Conservation (phyloP, 106 monocot genomes). For the Dendrobium catenatum region DNA sequence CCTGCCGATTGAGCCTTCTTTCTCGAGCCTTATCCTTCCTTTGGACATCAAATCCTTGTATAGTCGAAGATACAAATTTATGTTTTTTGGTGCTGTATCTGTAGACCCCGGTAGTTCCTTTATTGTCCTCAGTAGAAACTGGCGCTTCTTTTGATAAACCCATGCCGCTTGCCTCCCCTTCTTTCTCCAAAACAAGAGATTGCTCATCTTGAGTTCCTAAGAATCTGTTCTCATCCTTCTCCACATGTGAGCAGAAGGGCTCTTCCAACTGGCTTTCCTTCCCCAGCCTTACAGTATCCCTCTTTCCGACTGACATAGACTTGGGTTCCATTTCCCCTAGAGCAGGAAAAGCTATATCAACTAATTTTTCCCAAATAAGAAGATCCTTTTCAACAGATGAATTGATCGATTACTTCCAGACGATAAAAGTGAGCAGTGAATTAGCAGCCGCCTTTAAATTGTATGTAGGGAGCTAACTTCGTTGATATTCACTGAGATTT, state of each 20-base stretch:
- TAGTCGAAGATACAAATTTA: background rate
- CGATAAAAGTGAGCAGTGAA: background rate
- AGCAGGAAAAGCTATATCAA: background rate
- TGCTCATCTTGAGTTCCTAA: background rate
- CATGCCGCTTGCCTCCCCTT: constrained; percentile 3
- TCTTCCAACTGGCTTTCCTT: constrained; percentile 2
- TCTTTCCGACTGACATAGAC: background rate
- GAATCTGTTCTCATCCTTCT: background rate
- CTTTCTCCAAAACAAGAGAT: background rate
- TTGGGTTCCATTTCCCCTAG: constrained; percentile 2
- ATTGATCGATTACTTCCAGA: background rate
- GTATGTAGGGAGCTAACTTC: background rate
- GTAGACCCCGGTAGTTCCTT: background rate
- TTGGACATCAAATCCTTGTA: background rate
- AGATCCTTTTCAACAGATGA: background rate
- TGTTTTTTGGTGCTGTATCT: constrained; percentile 3
- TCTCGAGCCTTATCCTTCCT: background rate
- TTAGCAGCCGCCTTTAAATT: background rate
- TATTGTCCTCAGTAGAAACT: constrained; percentile 1
- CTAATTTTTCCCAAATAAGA: background rate
- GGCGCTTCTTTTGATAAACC: background rate
- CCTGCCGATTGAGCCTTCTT: constrained; percentile 33
- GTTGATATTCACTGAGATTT: background rate
- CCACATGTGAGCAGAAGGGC: background rate
- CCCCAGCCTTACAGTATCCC: background rate